A percentile compares a stretch with the other conserved stretches of the same genome.
Evolutionary conservation across 139 green algal species (phyloP).

Genomic region (Volvox africanus): DNA sequence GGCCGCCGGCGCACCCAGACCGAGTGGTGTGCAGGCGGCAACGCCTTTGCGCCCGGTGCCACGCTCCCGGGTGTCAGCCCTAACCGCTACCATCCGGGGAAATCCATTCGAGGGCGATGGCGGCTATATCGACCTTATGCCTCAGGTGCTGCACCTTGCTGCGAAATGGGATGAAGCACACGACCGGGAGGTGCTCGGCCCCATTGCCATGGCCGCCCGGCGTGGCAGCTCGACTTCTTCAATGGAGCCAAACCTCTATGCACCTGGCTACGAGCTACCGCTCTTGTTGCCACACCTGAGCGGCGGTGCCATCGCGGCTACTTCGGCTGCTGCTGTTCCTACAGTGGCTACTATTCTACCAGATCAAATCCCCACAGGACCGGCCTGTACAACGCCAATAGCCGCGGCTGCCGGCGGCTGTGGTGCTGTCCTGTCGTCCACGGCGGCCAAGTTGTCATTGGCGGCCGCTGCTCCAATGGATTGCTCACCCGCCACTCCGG

Average conservation of each 20-base stretch:
- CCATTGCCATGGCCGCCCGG: conserved; percentile 34
- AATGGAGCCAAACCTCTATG: background rate
- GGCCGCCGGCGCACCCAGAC: too few species aligned
- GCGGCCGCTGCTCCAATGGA: conserved; percentile 13
- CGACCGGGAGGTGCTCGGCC: background rate
- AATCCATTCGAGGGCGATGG: conserved; percentile 22
- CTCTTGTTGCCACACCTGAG: background rate
- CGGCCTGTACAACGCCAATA: background rate
- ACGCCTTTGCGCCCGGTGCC: background rate
- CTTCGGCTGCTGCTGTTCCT: background rate
- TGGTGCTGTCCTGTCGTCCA: background rate
- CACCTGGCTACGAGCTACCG: background rate
- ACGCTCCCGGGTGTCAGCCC: conserved; percentile 25
- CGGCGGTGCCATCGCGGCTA: background rate
- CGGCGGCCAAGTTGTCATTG: background rate
- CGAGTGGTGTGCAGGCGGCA: conserved; percentile 27
- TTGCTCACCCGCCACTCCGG: background rate
- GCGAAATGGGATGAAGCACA: background rate
- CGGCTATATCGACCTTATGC: conserved; percentile 39
- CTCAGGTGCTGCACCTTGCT: background rate
- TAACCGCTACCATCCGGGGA: conserved; percentile 29
- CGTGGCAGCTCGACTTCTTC: background rate
- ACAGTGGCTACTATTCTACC: background rate
- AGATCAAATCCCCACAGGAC: background rate
- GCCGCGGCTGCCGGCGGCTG: conserved; percentile 13